Conservation (phyloP, 106 monocot genomes). For the Iris macrosiphon region DNA sequence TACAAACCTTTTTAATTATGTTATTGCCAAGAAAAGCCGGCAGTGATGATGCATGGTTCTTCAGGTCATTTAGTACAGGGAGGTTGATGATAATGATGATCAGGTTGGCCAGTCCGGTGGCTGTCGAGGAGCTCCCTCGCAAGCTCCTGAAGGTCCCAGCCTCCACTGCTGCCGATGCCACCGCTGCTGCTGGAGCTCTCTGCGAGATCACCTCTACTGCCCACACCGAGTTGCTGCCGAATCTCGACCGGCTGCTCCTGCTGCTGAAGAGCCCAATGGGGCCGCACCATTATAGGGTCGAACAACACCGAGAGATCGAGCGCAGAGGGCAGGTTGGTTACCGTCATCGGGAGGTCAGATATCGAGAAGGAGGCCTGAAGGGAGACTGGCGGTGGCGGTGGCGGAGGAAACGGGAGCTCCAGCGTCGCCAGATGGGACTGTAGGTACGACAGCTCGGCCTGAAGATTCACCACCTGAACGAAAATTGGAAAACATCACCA, state of each 20-base stretch:
- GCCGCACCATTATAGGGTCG: slow-evolving; percentile 29
- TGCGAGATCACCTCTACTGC: background rate
- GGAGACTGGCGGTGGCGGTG: slow-evolving; percentile 27
- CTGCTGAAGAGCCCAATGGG: slow-evolving; percentile 21
- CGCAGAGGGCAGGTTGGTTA: slow-evolving; percentile 17
- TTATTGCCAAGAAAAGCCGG: too few species aligned
- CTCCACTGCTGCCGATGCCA: background rate
- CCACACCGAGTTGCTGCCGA: slow-evolving; percentile 2
- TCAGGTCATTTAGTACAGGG: too few species aligned
- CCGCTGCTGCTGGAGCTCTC: slow-evolving; percentile 16
- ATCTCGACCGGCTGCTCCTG: slow-evolving; percentile 29
- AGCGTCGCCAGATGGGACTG: slow-evolving; percentile 80
- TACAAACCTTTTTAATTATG: too few species aligned
- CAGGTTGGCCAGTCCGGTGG: slow-evolving; percentile 21
- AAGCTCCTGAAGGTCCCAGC: slow-evolving; percentile 44
- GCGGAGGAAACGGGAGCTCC: slow-evolving; percentile 73
- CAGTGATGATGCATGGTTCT: too few species aligned
- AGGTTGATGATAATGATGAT: too few species aligned
- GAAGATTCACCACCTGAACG: slow-evolving; percentile 73
- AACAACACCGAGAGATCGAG: slow-evolving; percentile 78
- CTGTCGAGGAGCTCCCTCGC: slow-evolving; percentile 44
- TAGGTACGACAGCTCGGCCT: slow-evolving; percentile 79
- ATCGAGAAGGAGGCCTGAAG: slow-evolving; percentile 43
- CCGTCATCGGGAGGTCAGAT: slow-evolving; percentile 49
- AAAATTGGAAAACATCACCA: background rate